A percentile compares a stretch with the other conserved stretches of the same genome.
These are phyloP conservation scores for Phytophthora macrochlamydospora DNA, from an alignment of 352 stramenopile genomes.

Conservation along the genomic window DNA sequence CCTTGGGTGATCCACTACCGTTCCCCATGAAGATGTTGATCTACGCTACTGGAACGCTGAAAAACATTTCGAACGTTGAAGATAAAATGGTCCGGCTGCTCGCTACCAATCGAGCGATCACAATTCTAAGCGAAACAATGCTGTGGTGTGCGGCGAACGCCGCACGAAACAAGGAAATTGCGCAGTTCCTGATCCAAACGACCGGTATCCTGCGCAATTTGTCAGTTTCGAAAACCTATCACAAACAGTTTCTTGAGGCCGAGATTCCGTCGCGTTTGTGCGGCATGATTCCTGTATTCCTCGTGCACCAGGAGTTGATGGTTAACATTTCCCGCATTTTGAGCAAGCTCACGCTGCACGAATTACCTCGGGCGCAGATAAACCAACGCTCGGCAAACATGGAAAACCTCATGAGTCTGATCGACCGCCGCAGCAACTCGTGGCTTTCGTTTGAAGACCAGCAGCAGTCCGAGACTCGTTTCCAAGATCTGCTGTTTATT, in stretches of 20 bases:
- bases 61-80: constrained; percentile 70
- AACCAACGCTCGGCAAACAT: constrained; percentile 55
- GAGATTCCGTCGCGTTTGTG: constrained; percentile 57
- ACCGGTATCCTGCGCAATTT: constrained; percentile 75
- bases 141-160: constrained; percentile 38
- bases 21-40: constrained; percentile 55
- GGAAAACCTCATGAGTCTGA: constrained; percentile 49
- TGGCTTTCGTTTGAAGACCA: constrained; percentile 42
- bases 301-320: constrained; percentile 71
- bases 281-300: constrained; percentile 43
- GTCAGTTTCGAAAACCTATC: constrained; percentile 54
- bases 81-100: constrained; percentile 69
- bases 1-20: background rate
- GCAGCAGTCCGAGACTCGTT: constrained; percentile 39
- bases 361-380: constrained; percentile 69
- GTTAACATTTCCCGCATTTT: constrained; percentile 81
- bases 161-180: constrained; percentile 53
- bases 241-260: constrained; percentile 77
- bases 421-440: constrained; percentile 44
- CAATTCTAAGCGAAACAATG: constrained; percentile 55
- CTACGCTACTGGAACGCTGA: constrained; percentile 70
- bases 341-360: constrained; percentile 84
- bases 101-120: constrained; percentile 65
- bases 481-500: constrained; percentile 67
- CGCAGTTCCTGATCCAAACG: constrained; percentile 74